Conservation (phyloP, 1,284 basidiomycete species). For the Apiotrichum siamense region DNA sequence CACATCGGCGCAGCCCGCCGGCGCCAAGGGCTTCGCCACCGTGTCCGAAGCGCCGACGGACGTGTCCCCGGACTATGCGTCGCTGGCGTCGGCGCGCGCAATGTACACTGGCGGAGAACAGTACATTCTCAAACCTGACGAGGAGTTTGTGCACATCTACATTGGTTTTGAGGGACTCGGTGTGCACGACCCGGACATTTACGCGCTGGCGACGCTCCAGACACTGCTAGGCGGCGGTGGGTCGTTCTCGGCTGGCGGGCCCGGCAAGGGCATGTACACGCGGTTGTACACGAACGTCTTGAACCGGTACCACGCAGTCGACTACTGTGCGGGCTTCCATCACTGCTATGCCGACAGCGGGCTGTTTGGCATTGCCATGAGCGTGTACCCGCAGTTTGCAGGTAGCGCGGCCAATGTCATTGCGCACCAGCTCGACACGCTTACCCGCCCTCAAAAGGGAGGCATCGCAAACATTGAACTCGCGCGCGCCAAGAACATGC, state of each 20-base stretch:
- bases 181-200: slow-evolving; percentile 90
- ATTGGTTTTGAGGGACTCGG: slow-evolving; percentile 88
- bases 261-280: slow-evolving; percentile 99
- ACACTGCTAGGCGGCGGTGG: slow-evolving; percentile 92
- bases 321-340: slow-evolving; percentile 96
- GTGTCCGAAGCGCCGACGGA: slow-evolving; percentile 23
- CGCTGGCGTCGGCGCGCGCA: slow-evolving; percentile 52
- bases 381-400: slow-evolving; percentile 66
- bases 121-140: slow-evolving; percentile 59
- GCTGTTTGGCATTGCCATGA: slow-evolving; percentile 86
- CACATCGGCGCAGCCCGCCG: slow-evolving; percentile 59
- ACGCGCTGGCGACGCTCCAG: slow-evolving; percentile 89
- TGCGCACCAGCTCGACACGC: slow-evolving; percentile 62
- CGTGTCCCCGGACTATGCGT: slow-evolving; percentile 33
- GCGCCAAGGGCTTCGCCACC: slow-evolving; percentile 49
- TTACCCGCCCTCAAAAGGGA: slow-evolving; percentile 46
- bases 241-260: slow-evolving; percentile 64
- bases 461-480: slow-evolving; percentile 57
- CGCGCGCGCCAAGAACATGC: slow-evolving; percentile 86
- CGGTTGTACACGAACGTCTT: slow-evolving; percentile 95
- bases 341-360: slow-evolving; percentile 95
- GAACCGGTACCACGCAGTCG: slow-evolving; percentile 88
- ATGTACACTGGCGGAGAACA: slow-evolving; percentile 77
- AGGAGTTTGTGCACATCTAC: slow-evolving; percentile 90
- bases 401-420: slow-evolving; percentile 74